These are phyloP conservation scores for Nakazawaea ambrosiae DNA, from an alignment of 805 yeast species.

Conservation along the genomic window DNA sequence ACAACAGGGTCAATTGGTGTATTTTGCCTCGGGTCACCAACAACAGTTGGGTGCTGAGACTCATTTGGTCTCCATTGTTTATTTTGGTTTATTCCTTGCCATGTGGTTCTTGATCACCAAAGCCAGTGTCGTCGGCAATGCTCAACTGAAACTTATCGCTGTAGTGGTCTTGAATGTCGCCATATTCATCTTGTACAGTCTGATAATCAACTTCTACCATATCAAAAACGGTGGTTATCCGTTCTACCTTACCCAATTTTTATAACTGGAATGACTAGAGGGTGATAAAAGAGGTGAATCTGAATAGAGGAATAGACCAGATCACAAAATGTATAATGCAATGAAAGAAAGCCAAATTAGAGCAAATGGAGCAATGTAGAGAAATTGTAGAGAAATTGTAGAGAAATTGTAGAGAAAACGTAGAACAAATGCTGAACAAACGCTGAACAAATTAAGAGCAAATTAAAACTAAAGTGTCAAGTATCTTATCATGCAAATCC, in stretches of 20 bases:
- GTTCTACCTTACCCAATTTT: constrained; percentile 41
- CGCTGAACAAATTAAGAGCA: too few relatives aligned
- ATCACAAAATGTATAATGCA: background rate
- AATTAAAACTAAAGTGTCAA: too few relatives aligned
- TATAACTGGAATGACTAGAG: too few relatives aligned
- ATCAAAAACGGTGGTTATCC: constrained; percentile 77
- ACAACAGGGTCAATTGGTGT: constrained; percentile 28
- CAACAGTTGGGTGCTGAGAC: constrained; percentile 84
- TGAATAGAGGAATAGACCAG: background rate
- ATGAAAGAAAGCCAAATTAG: too few relatives aligned
- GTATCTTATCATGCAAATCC: too few relatives aligned
- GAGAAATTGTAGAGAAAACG: too few relatives aligned
- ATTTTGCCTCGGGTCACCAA: constrained; percentile 54
- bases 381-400: too few relatives aligned
- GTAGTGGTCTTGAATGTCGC: constrained; percentile 35
- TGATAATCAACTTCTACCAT: constrained; percentile 57
- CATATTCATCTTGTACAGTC: constrained; percentile 54
- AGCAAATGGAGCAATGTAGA: too few relatives aligned
- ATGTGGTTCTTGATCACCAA: constrained; percentile 52
- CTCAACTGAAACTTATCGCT: constrained; percentile 41
- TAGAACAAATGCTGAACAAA: too few relatives aligned
- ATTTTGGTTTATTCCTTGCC: constrained; percentile 59
- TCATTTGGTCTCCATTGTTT: constrained; percentile 69
- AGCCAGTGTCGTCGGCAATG: constrained; percentile 41
- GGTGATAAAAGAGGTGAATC: background rate